Evolutionary conservation across 208 protist species (phyloP), one percentile per base, ranked within the genome.

Genomic region (Acanthamoeba sp.): DNA sequence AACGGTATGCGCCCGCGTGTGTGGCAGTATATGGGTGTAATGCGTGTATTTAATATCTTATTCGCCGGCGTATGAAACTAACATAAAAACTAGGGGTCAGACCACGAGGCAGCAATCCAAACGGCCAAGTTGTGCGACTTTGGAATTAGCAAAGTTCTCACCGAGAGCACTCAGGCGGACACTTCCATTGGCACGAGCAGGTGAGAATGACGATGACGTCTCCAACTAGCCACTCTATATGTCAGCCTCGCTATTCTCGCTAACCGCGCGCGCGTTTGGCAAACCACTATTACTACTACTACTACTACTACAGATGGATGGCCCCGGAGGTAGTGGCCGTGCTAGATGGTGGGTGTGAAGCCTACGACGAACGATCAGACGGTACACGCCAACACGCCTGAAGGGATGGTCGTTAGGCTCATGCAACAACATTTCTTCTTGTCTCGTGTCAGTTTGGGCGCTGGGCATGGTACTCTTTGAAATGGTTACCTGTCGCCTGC

Each of bases 121-220:
- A 71, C 38, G 55, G 85, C 85, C 5, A 91, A 91, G 52, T n/a
- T 91, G 55, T 91, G 85, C 24, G 85, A 91, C 34, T 91, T 91
- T 45, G 85, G 85, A 3, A 32, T 91, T 1, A 91, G 85, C 52
- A 91, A 91, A 32, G 55, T 91, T 29, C 20, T 91, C 1, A 91
- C 48, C 2, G 85, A 66, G 1, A 71, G 24, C 52, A 91, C 85
- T 1, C 85, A 91, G 42, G 85, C 85, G 1, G 85, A 91, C 38
- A 91, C 85, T 38, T 91, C 52, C 10, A 91, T 91, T n/a, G 85
- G 85, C 3, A 91, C 85, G 1, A 91, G 85, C 52, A 66, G 85
- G 85, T 90, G 52, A 59, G 52, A 10, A 24, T 59, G 52, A 59
- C 14, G 52, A 10, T 59, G 10, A 10, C 52, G 10, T 20, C 20